Evolutionary conservation across 306 rosid genomes (phyloP).

Genomic region (Macrotyloma uniflorum): DNA sequence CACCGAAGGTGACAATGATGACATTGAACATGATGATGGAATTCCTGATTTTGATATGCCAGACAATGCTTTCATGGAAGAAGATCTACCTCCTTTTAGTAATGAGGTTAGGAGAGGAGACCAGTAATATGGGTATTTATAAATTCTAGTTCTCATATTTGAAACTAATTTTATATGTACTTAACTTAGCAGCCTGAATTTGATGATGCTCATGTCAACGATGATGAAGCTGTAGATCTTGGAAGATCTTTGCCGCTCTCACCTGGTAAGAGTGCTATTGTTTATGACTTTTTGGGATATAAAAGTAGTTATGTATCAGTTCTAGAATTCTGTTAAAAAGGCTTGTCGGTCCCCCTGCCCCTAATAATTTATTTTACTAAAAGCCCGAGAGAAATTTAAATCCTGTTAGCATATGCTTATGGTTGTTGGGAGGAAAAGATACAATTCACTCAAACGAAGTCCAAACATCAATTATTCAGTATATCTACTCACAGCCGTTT

Average conservation of each 20-base stretch:
- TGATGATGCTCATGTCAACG: slow-evolving; percentile 46
- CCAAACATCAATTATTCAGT: not conserved
- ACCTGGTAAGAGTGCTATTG: slow-evolving; percentile 65
- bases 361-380: slow-evolving; percentile 6
- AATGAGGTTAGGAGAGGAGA: slow-evolving; percentile 59
- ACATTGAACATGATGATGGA: slow-evolving; percentile 49
- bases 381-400: not conserved
- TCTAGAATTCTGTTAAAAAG: not conserved
- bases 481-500: not conserved
- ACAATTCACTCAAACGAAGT: not conserved
- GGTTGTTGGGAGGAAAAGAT: slow-evolving; percentile 6
- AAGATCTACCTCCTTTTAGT: slow-evolving; percentile 47
- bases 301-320: not conserved
- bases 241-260: slow-evolving; percentile 97
- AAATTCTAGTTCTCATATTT: not conserved
- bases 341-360: not conserved
- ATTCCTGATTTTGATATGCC: slow-evolving; percentile 60
- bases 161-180: slow-evolving; percentile 32
- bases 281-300: not conserved
- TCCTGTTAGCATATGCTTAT: slow-evolving; percentile 1
- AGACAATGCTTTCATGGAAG: slow-evolving; percentile 57
- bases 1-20: slow-evolving; percentile 56
- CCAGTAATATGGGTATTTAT: slow-evolving; percentile 27
- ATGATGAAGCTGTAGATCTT: slow-evolving; percentile 55
- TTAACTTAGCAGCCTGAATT: slow-evolving; percentile 57